These are phyloP conservation scores for Fusarium nygamai DNA, from an alignment of 2,329 filamentous ascomycete species.

Conservation along the genomic window DNA sequence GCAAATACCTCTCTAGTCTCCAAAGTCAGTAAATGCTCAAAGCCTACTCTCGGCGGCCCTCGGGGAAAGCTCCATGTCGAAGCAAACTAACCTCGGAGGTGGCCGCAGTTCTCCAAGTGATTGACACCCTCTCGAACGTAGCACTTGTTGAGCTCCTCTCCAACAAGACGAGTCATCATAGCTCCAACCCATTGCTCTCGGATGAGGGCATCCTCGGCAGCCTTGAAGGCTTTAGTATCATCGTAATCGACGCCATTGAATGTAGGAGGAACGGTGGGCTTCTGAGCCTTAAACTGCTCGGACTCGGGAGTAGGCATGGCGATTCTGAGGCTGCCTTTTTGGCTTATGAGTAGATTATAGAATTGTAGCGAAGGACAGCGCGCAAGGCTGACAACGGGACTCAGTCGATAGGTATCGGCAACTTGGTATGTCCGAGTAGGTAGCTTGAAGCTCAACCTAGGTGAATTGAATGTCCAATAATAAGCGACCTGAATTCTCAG, in stretches of 20 bases:
- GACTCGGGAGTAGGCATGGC: conserved; percentile 87
- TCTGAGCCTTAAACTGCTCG: conserved; percentile 81
- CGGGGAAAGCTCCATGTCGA: background rate
- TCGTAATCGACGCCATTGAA: conserved; percentile 91
- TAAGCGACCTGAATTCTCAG: conserved; percentile 45
- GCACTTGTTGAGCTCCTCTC: conserved; percentile 87
- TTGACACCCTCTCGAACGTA: conserved; percentile 87
- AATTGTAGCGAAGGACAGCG: conserved; percentile 23
- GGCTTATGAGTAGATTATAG: conserved; percentile 10
- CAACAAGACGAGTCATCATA: conserved; percentile 87
- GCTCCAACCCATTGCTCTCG: conserved; percentile 89
- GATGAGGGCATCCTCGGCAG: conserved; percentile 83
- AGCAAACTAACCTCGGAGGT: conserved; percentile 75
- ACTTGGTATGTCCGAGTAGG: conserved; percentile 37
- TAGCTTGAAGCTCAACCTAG: conserved; percentile 43
- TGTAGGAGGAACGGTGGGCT: conserved; percentile 82
- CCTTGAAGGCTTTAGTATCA: conserved; percentile 82
- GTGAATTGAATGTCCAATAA: conserved; percentile 40
- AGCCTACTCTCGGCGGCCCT: background rate
- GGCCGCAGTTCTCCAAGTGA: conserved; percentile 87
- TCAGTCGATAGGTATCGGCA: conserved; percentile 37
- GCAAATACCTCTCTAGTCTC: conserved; percentile 76
- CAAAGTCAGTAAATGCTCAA: conserved; percentile 23
- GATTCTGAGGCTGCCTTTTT: conserved; percentile 26
- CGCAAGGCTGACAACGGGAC: conserved; percentile 28